phyloP scores from a whole-genome alignment of 495 filamentous ascomycete genomes.

The Podospora didyma region DNA sequence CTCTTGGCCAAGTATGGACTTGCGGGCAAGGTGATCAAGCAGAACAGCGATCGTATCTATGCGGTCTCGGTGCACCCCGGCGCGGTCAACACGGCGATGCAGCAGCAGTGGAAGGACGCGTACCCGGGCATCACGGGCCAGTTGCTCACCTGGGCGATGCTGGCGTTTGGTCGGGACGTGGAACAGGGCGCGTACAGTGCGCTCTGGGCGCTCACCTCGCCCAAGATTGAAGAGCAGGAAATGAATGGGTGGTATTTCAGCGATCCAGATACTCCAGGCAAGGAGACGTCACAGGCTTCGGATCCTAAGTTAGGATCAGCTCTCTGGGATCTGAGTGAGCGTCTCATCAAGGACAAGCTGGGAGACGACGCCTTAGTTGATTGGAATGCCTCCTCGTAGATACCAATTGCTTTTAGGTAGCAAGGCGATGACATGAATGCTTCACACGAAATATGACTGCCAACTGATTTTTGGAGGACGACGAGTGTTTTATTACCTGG shows the following conservation, averaged over 20 bases:
- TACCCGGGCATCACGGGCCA: constrained; percentile 41
- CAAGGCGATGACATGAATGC: no score
- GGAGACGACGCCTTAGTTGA: constrained; percentile 36
- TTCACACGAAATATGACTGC: no score
- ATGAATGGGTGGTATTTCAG: constrained; percentile 41
- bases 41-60: constrained; percentile 37
- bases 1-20: constrained; percentile 46
- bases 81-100: constrained; percentile 44
- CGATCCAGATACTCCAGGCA: constrained; percentile 27
- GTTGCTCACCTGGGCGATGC: constrained; percentile 30
- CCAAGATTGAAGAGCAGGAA: constrained; percentile 39
- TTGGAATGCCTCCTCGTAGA: no score
- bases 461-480: no score
- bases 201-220: constrained; percentile 36
- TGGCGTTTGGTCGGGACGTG: constrained; percentile 28
- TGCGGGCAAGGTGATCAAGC: constrained; percentile 36
- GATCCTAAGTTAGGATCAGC: constrained; percentile 35
- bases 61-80: constrained; percentile 42
- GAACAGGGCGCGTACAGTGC: constrained; percentile 44
- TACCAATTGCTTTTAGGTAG: no score
- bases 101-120: constrained; percentile 46
- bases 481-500: no score
- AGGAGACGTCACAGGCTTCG: constrained; percentile 37
- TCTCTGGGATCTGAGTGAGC: constrained; percentile 40
- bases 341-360: constrained; percentile 40